Percentiles rank a stretch among this genome's conserved stretches.
Evolutionary conservation across 176 grass and related monocot genomes (phyloP).

Genomic region (Cenchrus fungigraminus): DNA sequence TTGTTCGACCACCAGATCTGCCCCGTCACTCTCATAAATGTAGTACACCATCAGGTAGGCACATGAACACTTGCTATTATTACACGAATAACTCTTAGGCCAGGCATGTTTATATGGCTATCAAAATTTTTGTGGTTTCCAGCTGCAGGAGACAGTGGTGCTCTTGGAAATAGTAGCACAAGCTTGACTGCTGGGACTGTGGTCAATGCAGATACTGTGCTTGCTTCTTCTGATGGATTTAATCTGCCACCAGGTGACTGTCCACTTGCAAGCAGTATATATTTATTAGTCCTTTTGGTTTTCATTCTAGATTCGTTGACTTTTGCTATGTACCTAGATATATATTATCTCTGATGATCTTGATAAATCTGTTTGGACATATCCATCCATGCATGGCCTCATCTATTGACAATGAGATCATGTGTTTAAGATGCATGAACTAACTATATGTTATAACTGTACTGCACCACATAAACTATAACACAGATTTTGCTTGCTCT

Average conservation of each 20-base stretch:
- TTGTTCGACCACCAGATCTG: conserved; percentile 46
- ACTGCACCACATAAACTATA: background rate
- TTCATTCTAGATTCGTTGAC: too few relatives aligned
- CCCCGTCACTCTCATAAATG: background rate
- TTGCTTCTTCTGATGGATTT: background rate
- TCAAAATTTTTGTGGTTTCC: background rate
- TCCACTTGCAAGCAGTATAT: background rate
- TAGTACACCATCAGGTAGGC: background rate
- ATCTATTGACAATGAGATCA: background rate
- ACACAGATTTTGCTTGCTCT: background rate
- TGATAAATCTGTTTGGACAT: too few relatives aligned
- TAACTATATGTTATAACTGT: background rate
- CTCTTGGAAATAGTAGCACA: background rate
- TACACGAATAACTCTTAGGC: background rate
- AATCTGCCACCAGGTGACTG: background rate
- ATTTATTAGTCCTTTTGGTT: too few relatives aligned
- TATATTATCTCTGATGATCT: too few relatives aligned
- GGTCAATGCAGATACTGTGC: background rate
- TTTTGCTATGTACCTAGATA: too few relatives aligned
- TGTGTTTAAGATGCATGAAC: background rate
- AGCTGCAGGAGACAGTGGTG: background rate
- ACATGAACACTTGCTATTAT: background rate
- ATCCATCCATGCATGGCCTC: too few relatives aligned
- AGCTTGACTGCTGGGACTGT: background rate
- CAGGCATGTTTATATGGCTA: background rate